A percentile compares a stretch with the other conserved stretches of the same genome.
phyloP scores from a whole-genome alignment of 176 grass and related monocot genomes.

The Oryza brachyantha region DNA sequence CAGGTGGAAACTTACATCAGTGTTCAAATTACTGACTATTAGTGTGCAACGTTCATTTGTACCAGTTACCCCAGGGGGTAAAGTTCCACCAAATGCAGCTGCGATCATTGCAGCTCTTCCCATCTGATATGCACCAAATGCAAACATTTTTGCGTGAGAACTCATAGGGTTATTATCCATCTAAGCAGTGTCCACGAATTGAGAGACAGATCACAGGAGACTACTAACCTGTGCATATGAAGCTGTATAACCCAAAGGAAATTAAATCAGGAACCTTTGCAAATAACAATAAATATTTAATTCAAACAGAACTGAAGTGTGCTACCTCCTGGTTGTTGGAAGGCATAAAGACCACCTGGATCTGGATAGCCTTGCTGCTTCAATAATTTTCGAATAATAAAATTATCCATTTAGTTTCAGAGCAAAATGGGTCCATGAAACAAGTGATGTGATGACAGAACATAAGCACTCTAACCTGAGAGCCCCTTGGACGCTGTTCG shows the following conservation, averaged over 20 bases:
- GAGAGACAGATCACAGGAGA: background rate
- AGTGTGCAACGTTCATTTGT: conserved; percentile 88
- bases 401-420: conserved; percentile 2
- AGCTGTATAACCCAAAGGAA: conserved; percentile 43
- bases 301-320: background rate
- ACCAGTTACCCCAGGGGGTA: conserved; percentile 66
- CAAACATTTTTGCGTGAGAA: conserved; percentile 27
- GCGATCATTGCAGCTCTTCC: conserved; percentile 70
- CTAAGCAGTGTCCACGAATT: background rate
- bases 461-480: conserved; percentile 56
- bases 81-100: conserved; percentile 75
- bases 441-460: background rate
- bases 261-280: conserved; percentile 5
- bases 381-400: conserved; percentile 22
- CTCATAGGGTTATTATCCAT: background rate
- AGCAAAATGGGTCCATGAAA: conserved; percentile 15
- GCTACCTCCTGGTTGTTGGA: conserved; percentile 68
- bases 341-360: conserved; percentile 57
- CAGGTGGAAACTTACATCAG: conserved; percentile 70
- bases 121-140: conserved; percentile 54
- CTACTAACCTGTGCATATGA: conserved; percentile 72
- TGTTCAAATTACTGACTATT: conserved; percentile 93
- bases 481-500: conserved; percentile 68
- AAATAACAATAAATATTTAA: conserved; percentile 9
- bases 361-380: conserved; percentile 72